Evolutionary conservation across 176 grass and related monocot genomes (phyloP).

Genomic region (Ensete ventricosum): DNA sequence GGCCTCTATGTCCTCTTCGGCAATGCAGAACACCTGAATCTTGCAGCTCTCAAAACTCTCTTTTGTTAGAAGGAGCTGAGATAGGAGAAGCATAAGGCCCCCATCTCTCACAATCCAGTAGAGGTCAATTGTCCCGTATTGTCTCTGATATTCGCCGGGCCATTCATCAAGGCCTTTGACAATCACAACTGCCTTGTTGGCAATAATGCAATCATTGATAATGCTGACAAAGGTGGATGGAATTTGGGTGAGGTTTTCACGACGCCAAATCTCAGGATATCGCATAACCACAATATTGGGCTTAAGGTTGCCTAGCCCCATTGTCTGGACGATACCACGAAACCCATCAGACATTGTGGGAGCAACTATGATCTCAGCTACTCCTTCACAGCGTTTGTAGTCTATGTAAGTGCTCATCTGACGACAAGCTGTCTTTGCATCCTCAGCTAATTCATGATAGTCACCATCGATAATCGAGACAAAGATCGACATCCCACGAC

Average conservation of each 20-base stretch:
- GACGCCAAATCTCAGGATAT: constrained; percentile 93
- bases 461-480: constrained; percentile 89
- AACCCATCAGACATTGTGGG: constrained; percentile 91
- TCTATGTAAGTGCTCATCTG: constrained; percentile 86
- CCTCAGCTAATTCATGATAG: constrained; percentile 85
- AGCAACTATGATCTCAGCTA: constrained; percentile 87
- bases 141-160: constrained; percentile 88
- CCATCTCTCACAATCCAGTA: constrained; percentile 98
- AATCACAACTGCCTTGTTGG: constrained; percentile 96
- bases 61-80: constrained; percentile 94
- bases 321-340: constrained; percentile 81
- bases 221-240: constrained; percentile 94
- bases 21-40: constrained; percentile 96
- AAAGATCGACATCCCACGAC: constrained; percentile 96
- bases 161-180: constrained; percentile 98
- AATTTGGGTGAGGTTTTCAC: constrained; percentile 84
- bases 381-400: constrained; percentile 90
- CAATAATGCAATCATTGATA: constrained; percentile 96
- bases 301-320: constrained; percentile 96
- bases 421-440: constrained; percentile 74
- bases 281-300: constrained; percentile 95
- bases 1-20: constrained; percentile 87
- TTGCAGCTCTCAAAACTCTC: constrained; percentile 89
- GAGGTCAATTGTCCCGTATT: constrained; percentile 92
- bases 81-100: constrained; percentile 89